Conservation (phyloP, 768 basidiomycete species). For the Calocybe indica region DNA sequence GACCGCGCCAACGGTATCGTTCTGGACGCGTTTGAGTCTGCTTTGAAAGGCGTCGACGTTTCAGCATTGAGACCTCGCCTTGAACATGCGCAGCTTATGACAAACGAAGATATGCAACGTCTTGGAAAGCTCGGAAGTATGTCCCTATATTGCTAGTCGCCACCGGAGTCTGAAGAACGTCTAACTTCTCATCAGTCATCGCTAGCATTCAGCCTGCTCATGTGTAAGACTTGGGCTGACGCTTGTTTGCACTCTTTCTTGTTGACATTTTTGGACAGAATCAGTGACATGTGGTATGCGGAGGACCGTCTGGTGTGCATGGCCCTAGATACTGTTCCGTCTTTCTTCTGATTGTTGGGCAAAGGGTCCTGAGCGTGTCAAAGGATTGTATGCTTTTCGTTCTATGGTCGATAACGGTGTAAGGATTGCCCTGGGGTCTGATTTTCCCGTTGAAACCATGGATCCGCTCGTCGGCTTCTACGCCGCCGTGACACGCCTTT, state of each 20-base stretch:
- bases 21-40: conserved; percentile 74
- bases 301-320: conserved; percentile 66
- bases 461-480: conserved; percentile 84
- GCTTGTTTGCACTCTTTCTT: background rate
- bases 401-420: conserved; percentile 60
- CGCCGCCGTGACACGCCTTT: conserved; percentile 78
- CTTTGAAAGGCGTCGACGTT: conserved; percentile 54
- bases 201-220: conserved; percentile 90
- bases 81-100: conserved; percentile 90
- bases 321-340: background rate
- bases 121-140: conserved; percentile 76
- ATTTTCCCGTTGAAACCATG: conserved; percentile 85
- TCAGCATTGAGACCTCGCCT: conserved; percentile 69
- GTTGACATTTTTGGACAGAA: conserved; percentile 31
- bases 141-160: too few relatives aligned
- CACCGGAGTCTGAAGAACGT: too few relatives aligned
- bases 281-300: conserved; percentile 88
- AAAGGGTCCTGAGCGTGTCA: conserved; percentile 79
- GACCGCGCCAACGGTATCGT: conserved; percentile 85
- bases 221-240: conserved; percentile 43
- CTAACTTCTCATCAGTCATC: conserved; percentile 50
- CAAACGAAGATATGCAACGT: conserved; percentile 65
- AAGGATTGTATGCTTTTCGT: conserved; percentile 83
- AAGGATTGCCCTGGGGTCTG: conserved; percentile 75
- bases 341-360: conserved; percentile 3